Evolutionary conservation across 2,329 filamentous ascomycete genomes (phyloP), one percentile per base, ranked within the genome.

Genomic region (Fusarium pininemorale): DNA sequence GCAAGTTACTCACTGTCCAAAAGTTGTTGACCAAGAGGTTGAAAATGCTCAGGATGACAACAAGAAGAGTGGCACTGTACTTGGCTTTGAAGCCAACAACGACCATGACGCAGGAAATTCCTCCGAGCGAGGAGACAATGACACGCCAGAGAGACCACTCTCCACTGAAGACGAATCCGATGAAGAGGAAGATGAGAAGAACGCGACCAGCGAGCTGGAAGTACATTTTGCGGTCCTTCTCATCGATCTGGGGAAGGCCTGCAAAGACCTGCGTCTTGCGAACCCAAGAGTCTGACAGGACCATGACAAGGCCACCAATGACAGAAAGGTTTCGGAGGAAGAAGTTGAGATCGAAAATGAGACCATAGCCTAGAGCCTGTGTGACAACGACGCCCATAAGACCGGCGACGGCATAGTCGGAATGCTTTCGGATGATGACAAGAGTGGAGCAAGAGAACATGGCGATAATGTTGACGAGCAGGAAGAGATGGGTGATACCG

Each of bases 151-250:
- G 84, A 80, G 91, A 94, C 96, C 96, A 99, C 80, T 95, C 89
- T 77, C 96, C 96, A 65, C 94, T 94, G 86, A 98, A 98, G 79
- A 99, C 93, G 81, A 99, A 99, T 69, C 96, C 96, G 76, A 98
- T 84, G 83, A 99, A 99, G 77, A 99, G 89, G 90, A 99, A 98
- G 85, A 99, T 98, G 79, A 99, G 88, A 75, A 99, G 89, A 41
- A 99, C 94, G 78, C 96, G 92, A 41, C 96, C 96, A 76, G 96
- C 96, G 72, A 99, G 92, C 90, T 98, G 96, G 86, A 99, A 97
- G 89, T 99, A 99, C 96, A 98, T 98, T 90, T 98, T 99, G 85
- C 95, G 94, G 84, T 99, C 96, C 91, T 98, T 98, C 88, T 99
- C 96, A 82, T 98, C 96, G 60, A 99, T 90, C 83, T 94, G 91